Conservation (phyloP, 1,139 yeast species). For the Arxiozyma telluris region DNA sequence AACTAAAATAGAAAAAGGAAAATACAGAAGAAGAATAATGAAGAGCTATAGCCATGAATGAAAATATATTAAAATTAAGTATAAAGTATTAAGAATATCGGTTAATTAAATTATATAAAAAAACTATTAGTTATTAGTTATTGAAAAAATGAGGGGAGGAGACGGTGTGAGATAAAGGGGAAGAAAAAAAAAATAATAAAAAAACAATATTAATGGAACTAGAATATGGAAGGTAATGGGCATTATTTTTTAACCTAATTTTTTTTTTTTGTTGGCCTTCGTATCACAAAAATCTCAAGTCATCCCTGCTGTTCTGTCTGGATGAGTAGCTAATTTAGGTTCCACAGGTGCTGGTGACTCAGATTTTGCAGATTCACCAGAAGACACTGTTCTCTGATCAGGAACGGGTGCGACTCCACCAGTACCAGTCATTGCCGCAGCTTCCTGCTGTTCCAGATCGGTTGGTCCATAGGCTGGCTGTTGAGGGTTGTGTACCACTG, state of each 20-base stretch:
- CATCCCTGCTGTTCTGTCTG: not conserved
- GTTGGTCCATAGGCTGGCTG: constrained; percentile 3
- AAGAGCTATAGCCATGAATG: not conserved
- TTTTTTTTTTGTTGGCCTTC: too few species aligned
- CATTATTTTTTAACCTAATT: too few species aligned
- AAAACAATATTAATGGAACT: too few species aligned
- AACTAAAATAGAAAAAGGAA: too few species aligned
- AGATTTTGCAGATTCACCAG: constrained; percentile 4
- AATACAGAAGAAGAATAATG: too few species aligned
- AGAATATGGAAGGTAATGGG: too few species aligned
- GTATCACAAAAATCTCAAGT: not conserved
- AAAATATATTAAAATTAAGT: not conserved
- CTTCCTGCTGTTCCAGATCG: constrained; percentile 1
- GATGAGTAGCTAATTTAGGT: not conserved
- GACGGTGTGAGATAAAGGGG: too few species aligned
- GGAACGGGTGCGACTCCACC: not conserved
- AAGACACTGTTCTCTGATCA: constrained; percentile 5
- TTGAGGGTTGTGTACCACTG: constrained; percentile 4
- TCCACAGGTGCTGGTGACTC: not conserved
- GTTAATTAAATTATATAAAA: too few species aligned
- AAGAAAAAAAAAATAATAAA: too few species aligned
- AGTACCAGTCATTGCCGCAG: not conserved
- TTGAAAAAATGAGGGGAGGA: not conserved
- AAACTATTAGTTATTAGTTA: not conserved
- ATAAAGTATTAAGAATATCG: not conserved